phyloP scores from a whole-genome alignment of 2,329 filamentous ascomycete genomes.

The Scopulariopsis brevicaulis region DNA sequence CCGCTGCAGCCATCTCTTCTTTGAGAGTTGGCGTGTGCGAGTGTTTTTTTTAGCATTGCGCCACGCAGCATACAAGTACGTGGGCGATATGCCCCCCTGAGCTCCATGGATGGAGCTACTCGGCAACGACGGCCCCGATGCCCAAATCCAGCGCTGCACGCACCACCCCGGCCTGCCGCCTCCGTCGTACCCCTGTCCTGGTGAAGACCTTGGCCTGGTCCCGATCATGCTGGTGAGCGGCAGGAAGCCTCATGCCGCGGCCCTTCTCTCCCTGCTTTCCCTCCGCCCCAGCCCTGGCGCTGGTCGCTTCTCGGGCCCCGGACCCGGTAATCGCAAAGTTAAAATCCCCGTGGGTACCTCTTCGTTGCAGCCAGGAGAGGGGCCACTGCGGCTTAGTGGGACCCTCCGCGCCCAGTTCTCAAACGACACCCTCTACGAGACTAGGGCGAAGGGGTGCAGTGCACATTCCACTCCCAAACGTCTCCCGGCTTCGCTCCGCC shows the following conservation, averaged over 20 bases:
- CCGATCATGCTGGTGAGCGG: constrained; percentile 1
- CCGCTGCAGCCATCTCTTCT: neutral
- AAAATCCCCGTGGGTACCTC: neutral
- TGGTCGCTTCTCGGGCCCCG: neutral
- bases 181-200: neutral
- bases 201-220: neutral
- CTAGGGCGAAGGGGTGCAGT: neutral
- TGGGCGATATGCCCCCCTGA: neutral
- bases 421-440: neutral
- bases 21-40: neutral
- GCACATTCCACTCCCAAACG: constrained; percentile 2
- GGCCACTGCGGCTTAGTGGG: neutral
- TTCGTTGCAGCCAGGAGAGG: neutral
- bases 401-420: neutral
- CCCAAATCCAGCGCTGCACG: neutral
- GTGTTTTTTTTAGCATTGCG: neutral
- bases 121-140: neutral
- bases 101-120: neutral
- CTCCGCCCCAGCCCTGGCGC: neutral
- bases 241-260: constrained; percentile 2
- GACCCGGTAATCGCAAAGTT: neutral
- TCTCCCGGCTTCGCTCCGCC: neutral
- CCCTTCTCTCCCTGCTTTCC: neutral
- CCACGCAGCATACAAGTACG: neutral
- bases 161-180: neutral